phyloP scores from a whole-genome alignment of 805 yeast genomes.

The Candida vaughaniae region DNA sequence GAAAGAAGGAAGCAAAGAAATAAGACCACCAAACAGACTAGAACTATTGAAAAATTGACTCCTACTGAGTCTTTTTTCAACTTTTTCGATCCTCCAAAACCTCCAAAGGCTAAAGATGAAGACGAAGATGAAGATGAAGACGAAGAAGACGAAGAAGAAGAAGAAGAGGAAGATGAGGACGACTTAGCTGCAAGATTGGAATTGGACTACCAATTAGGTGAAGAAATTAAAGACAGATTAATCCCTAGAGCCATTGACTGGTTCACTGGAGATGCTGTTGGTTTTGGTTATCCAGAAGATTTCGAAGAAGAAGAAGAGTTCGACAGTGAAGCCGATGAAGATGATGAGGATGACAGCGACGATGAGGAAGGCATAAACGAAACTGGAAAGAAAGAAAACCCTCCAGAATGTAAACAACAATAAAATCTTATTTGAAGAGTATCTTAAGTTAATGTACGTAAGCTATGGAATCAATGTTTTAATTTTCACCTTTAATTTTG shows the following conservation, averaged over 20 bases:
- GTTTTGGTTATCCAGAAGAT: conserved; percentile 58
- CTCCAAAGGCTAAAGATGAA: conserved; percentile 46
- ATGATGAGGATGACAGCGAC: conserved; percentile 52
- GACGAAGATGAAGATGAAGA: conserved; percentile 53
- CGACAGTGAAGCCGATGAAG: conserved; percentile 61
- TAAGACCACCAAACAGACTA: conserved; percentile 91
- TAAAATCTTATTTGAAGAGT: conserved; percentile 20
- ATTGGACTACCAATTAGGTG: conserved; percentile 93
- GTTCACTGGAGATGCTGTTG: conserved; percentile 97
- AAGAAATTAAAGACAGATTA: conserved; percentile 91
- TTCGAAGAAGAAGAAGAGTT: conserved; percentile 62
- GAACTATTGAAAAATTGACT: conserved; percentile 90
- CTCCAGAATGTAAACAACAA: conserved; percentile 79
- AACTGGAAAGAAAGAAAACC: conserved; percentile 54
- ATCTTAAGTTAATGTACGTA: background rate
- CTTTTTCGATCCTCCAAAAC: conserved; percentile 91
- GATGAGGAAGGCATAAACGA: conserved; percentile 57
- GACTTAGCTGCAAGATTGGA: conserved; percentile 84
- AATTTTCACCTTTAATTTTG: no score
- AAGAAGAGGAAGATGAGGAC: conserved; percentile 63
- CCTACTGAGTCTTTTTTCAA: conserved; percentile 95
- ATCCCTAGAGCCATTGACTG: conserved; percentile 97
- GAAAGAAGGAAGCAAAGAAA: conserved; percentile 98
- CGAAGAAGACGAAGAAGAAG: conserved; percentile 51
- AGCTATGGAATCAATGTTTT: no score